A percentile compares a stretch with the other conserved stretches of the same genome.
These are phyloP conservation scores for Moricandia arvensis DNA, from an alignment of 345 rosid species.

Conservation along the genomic window DNA sequence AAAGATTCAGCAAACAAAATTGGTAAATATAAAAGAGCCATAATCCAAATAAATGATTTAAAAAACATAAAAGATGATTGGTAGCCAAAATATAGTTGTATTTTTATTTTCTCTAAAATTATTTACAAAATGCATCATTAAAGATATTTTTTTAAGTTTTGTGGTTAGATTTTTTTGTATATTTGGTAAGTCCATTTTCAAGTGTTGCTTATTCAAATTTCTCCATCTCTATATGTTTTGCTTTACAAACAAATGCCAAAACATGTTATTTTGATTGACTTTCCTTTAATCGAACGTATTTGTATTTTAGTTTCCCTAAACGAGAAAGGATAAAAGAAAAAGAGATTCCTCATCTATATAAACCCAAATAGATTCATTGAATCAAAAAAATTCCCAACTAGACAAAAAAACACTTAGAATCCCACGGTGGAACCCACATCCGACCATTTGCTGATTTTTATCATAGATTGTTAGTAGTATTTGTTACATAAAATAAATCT, in stretches of 20 bases:
- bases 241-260: neutral
- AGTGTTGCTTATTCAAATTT: neutral
- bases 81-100: too few relatives aligned
- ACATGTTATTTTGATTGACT: neutral
- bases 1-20: too few relatives aligned
- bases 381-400: conserved; percentile 29
- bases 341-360: conserved; percentile 30
- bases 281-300: neutral
- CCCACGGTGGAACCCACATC: conserved; percentile 34
- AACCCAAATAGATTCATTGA: conserved; percentile 28
- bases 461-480: neutral
- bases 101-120: too few relatives aligned
- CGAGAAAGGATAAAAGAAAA: neutral
- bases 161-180: neutral
- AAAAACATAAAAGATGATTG: too few relatives aligned
- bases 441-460: conserved; percentile 30
- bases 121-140: too few relatives aligned
- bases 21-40: too few relatives aligned
- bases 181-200: neutral
- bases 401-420: conserved; percentile 20
- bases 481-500: neutral
- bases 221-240: neutral
- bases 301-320: neutral
- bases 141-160: neutral
- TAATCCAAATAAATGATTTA: too few relatives aligned